Base-by-base conservation (phyloP, 2,329 filamentous ascomycete genomes). In the Chrysoporthe deuterocubensis region DNA sequence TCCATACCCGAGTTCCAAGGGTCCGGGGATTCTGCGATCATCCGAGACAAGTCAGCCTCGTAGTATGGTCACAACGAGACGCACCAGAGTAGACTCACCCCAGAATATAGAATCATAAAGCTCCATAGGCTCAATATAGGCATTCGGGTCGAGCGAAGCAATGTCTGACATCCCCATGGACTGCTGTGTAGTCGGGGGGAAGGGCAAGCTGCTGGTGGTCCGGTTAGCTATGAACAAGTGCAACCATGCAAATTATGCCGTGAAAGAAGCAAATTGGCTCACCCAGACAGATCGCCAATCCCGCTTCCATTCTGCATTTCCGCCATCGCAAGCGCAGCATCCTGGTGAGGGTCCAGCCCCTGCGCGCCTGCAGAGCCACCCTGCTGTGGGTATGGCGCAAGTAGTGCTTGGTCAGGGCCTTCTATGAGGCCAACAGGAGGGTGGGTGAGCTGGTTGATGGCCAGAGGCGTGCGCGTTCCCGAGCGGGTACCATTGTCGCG, bases 71-170 rank as follows among this genome's bases (percentile, higher is more conserved):
- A 40, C 11, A 3, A n/a, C 18, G 40, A 16, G 21, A n/a, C 3
- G 18, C 32, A 26, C 34, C 5, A 11, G 40, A 4, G 8, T 70
- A 43, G 42, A 81, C 85, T 76, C 78, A 89, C 87, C 88, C 83
- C 87, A 89, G 79, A 89, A 90, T 58, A 90, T 90, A 4, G 87
- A 89, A 73, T 90, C 87, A 74, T 89, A 90, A 0, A 90, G 78
- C 69, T 90, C 88, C 87, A 90, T 88, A 0, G 88, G 88, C 48
- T 88, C 88, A 82, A 90, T 87, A 71, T 87, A 85, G 44, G 86
- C 80, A 3, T 84, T 81, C 18, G 86, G 85, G 69, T 89, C 88
- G 13, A 86, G 78, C 46, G 80, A 76, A 61, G 79, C 76, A 62
- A 88, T 77, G 58, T 83, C 83, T 7, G 84, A 76, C 44, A 87